Percentiles rank a stretch among this genome's conserved stretches.
phyloP scores from a whole-genome alignment of 345 rosid species.

The Nephelium lappaceum region DNA sequence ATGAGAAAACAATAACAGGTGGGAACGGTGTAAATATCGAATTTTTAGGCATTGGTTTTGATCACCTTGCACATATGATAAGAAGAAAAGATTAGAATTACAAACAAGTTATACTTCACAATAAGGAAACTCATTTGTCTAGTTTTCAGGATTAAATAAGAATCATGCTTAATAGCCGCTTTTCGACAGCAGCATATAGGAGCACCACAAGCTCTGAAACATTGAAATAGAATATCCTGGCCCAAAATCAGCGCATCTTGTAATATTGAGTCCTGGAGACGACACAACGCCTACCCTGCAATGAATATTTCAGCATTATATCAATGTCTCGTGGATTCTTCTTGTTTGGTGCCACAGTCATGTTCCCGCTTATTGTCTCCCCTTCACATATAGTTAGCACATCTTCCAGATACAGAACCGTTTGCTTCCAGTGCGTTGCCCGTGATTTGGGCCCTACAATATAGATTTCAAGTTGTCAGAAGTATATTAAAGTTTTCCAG shows the following conservation, averaged over 20 bases:
- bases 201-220: neutral
- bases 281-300: conserved; percentile 64
- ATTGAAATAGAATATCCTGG: neutral
- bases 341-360: conserved; percentile 88
- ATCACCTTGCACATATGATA: neutral
- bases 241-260: conserved; percentile 68
- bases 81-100: conserved; percentile 5
- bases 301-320: conserved; percentile 71
- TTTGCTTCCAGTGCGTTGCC: conserved; percentile 97
- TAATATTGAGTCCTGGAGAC: conserved; percentile 67
- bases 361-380: conserved; percentile 78
- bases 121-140: neutral
- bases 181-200: neutral
- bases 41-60: neutral
- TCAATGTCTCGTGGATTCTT: conserved; percentile 93
- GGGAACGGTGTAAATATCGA: neutral
- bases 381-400: conserved; percentile 93
- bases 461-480: neutral
- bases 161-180: neutral
- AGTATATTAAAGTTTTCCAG: neutral
- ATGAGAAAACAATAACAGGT: neutral
- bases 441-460: conserved; percentile 73
- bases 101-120: neutral
- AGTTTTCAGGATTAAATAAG: neutral
- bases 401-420: conserved; percentile 89